Base-by-base conservation (phyloP, 2,329 filamentous ascomycete genomes). In the Ophiognomonia clavigignenti-juglandacearum region DNA sequence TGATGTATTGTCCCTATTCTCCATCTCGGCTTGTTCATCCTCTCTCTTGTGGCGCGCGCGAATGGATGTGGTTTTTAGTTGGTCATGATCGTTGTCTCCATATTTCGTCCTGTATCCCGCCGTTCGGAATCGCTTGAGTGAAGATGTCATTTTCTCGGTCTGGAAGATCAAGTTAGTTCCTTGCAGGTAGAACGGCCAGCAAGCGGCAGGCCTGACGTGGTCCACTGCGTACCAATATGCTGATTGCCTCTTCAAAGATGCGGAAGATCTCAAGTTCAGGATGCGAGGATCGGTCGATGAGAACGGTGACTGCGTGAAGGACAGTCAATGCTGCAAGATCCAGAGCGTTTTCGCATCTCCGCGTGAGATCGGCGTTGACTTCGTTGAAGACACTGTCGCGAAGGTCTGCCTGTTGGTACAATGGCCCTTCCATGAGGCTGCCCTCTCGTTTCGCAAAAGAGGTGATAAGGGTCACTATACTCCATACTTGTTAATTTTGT, bases 361-460 rank as follows among this genome's bases (percentile, higher is more conserved):
- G 70, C 0, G 78, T 78, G 18, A 79, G 64, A 52, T 82, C 78
- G 1, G 78, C 77, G 36, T 82, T 83, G n/a, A 82, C 63, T 50
- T 82, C 78, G 53, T 80, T 80, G 53, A 80, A 81, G n/a, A 82
- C 73, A 51, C 75, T 80, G 50, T 78, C 78, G 4, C 77, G 68
- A 2, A 82, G 63, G 54, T 82, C 79, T 1, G 75, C 76, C 53
- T 81, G 74, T 27, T 75, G 70, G 37, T 74, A 76, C 0, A 77
- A 51, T 0, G 73, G 72, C 0, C 74, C 74, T 53, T 77, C 74
- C 4, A 70, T 71, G 0, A 71, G 68, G 39, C 73, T 67, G 2
- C 72, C 72, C 7, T 80, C 74, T 20, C 77, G 66, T 40, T 69
- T 76, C 0, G 75, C 72, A 53, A 80, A 81, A 58, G 77, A 80